A percentile compares a stretch with the other conserved stretches of the same genome.
Evolutionary conservation across 805 yeast genomes (phyloP).

Genomic region (Grigorovia humatica): DNA sequence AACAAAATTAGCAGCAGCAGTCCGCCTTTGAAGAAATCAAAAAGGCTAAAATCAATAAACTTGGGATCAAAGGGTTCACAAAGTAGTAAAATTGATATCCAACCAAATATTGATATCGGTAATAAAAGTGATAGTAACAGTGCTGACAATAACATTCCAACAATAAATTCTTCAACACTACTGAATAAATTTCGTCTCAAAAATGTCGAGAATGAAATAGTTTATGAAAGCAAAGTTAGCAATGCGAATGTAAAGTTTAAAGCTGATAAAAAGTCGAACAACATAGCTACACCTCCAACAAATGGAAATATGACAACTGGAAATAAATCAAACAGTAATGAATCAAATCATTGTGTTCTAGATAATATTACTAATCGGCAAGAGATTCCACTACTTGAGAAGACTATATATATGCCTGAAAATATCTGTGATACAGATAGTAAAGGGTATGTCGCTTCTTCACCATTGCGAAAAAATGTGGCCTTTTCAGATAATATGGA

Average conservation of each 20-base stretch:
- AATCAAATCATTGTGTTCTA: too few relatives aligned
- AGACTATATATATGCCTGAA: not conserved
- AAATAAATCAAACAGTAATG: too few relatives aligned
- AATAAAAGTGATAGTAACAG: not conserved
- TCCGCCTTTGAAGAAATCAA: not conserved
- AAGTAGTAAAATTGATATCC: not conserved
- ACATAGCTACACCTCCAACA: too few relatives aligned
- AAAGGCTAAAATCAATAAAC: not conserved
- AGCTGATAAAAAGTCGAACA: too few relatives aligned
- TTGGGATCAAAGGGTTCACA: not conserved
- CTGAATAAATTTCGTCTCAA: too few relatives aligned
- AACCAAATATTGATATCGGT: not conserved
- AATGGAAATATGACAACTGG: too few relatives aligned
- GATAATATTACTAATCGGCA: too few relatives aligned
- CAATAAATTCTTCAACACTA: too few relatives aligned
- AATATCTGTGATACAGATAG: not conserved
- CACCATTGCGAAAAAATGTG: slow-evolving; percentile 21
- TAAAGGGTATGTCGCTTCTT: slow-evolving; percentile 3
- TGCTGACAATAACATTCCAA: not conserved
- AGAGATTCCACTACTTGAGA: not conserved
- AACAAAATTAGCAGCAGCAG: not conserved
- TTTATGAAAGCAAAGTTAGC: too few relatives aligned
- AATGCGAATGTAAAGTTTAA: too few relatives aligned
- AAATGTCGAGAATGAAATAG: too few relatives aligned
- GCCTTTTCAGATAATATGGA: slow-evolving; percentile 21